phyloP scores from a whole-genome alignment of 2,329 filamentous ascomycete genomes.

The Zarea fungicola region DNA sequence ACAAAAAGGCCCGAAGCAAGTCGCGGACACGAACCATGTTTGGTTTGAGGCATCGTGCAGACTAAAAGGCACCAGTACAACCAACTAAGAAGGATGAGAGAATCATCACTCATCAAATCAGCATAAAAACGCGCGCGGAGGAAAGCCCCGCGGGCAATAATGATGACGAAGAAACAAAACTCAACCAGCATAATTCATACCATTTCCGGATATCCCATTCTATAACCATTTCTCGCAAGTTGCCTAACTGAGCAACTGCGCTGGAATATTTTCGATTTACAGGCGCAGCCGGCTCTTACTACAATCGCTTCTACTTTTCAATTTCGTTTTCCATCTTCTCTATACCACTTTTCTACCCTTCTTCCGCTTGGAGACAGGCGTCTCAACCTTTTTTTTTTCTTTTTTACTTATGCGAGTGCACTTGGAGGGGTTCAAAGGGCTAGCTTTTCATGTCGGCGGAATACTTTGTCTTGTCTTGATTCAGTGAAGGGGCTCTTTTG shows the following conservation, averaged over 20 bases:
- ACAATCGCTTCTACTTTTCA: constrained; percentile 2
- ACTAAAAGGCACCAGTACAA: constrained; percentile 15
- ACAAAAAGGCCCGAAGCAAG: constrained; percentile 68
- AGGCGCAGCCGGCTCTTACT: constrained; percentile 3
- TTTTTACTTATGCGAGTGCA: no score
- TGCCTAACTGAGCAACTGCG: constrained; percentile 1
- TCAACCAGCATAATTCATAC: constrained; percentile 2
- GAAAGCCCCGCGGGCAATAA: not conserved
- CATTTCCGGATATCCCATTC: not conserved
- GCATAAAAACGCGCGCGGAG: not conserved
- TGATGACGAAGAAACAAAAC: not conserved
- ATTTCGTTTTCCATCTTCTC: not conserved
- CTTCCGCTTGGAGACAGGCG: not conserved
- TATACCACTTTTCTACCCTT: constrained; percentile 8
- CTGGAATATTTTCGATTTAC: constrained; percentile 5
- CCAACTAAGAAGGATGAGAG: not conserved
- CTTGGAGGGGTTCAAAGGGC: no score
- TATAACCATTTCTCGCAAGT: not conserved
- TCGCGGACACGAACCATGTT: constrained; percentile 72
- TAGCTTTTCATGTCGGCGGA: not conserved
- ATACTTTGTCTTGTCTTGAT: not conserved
- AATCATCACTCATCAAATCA: not conserved
- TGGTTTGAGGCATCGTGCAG: constrained; percentile 35
- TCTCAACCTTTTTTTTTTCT: not conserved
- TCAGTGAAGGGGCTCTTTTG: not conserved